Evolutionary conservation across 2,329 filamentous ascomycete genomes (phyloP).

Genomic region (Alternaria sp.): DNA sequence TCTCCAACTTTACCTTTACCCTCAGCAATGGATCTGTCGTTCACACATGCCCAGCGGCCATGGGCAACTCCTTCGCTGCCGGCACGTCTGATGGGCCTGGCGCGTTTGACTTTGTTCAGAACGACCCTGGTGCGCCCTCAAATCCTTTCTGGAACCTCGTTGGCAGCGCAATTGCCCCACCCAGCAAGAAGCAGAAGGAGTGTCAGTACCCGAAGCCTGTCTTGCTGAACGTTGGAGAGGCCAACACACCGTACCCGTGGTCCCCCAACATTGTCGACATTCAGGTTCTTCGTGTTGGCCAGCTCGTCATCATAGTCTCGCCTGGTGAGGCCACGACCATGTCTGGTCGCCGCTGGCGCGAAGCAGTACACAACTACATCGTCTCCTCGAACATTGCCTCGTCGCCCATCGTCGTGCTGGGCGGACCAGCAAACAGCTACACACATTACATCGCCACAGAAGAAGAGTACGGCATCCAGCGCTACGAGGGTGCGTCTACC

Average conservation of each 20-base stretch:
- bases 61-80: constrained; percentile 92
- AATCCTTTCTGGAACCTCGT: constrained; percentile 85
- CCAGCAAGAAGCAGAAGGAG: constrained; percentile 71
- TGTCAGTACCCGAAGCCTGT: constrained; percentile 88
- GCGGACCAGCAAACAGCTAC: constrained; percentile 90
- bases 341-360: constrained; percentile 87
- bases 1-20: constrained; percentile 76
- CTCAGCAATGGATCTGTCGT: constrained; percentile 76
- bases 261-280: constrained; percentile 91
- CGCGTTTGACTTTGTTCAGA: constrained; percentile 92
- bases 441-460: constrained; percentile 81
- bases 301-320: constrained; percentile 82
- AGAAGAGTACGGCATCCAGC: constrained; percentile 83
- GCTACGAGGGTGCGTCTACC: constrained; percentile 94
- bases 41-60: constrained; percentile 81
- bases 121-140: constrained; percentile 75
- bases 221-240: constrained; percentile 85
- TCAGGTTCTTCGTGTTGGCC: constrained; percentile 83
- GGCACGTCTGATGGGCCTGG: constrained; percentile 93
- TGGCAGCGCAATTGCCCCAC: constrained; percentile 73
- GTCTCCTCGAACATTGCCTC: constrained; percentile 34
- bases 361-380: constrained; percentile 44
- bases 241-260: constrained; percentile 82
- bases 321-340: constrained; percentile 92
- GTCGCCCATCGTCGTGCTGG: constrained; percentile 74